Evolutionary conservation across 257 asterid species (phyloP), one percentile per base, ranked within the genome.

Genomic region (Fraxinus anomala): DNA sequence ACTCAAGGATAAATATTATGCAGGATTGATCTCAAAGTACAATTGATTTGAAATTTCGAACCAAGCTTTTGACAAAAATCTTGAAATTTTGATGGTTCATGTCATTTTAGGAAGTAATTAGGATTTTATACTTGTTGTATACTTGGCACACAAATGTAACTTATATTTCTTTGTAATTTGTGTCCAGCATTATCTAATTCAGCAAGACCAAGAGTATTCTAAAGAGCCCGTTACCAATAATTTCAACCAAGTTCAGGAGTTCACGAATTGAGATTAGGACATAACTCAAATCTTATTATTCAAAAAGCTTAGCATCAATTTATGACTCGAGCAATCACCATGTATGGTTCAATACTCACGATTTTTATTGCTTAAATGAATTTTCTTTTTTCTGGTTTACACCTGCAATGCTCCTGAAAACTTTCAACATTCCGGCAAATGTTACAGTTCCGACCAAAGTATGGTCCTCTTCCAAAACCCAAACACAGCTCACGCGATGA

Each of bases 381-480:
- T 42, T 73, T 59, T 81, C 83, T 17, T 42, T 14, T 19, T 79
- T 77, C 82, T 11, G 76, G 76, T 76, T 80, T 80, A 63, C 79
- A 26, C 73, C 78, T 0, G 87, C 81, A 42, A 80, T 13, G 59
- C 79, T 82, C 78, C 88, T 78, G 74, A 94, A 89, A 76, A 86
- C 95, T 37, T 84, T 83, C 76, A 92, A 79, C 56, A 94, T 88
- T 59, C 88, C 89, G 36, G 89, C 89, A 83, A 89, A 88, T 1
- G 95, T 92, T n/a, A 94, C 96, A 13, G 72, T 79, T 56, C 98
- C 98, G 9, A 90, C 89, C 79, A 92, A 54, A 26, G 86, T 84
- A 40, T 82, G 85, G 70, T 88, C 94, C 11, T 81, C 89, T 33
- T 87, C 92, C 77, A 90, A 93, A 59, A 94, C 98, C 98, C 97